A percentile compares a stretch with the other conserved stretches of the same genome.
phyloP scores from a whole-genome alignment of 441 rosid species.

The Gossypium aridum region DNA sequence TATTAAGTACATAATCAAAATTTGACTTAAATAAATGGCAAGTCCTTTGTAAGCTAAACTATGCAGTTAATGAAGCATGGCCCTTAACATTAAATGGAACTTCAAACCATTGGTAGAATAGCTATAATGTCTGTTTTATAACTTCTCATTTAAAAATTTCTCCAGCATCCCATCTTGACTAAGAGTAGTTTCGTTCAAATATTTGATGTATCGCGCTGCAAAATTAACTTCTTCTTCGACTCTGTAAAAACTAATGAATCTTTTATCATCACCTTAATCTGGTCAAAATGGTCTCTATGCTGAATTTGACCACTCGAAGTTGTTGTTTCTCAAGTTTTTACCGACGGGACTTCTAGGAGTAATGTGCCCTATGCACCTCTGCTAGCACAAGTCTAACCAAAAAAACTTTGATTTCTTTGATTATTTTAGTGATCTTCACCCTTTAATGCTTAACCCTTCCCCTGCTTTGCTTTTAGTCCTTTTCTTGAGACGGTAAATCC shows the following conservation, averaged over 20 bases:
- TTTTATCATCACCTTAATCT: not conserved
- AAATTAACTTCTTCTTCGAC: not conserved
- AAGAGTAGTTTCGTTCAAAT: not conserved
- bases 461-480: not conserved
- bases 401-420: not conserved
- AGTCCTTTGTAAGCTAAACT: not conserved
- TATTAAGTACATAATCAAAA: not conserved
- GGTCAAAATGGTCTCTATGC: not conserved
- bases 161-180: not conserved
- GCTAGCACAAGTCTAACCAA: not conserved
- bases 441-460: not conserved
- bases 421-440: not conserved
- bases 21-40: not conserved
- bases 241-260: not conserved
- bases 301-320: not conserved
- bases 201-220: not conserved
- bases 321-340: not conserved
- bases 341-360: not conserved
- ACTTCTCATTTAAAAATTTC: not conserved
- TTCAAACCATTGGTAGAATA: not conserved
- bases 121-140: not conserved
- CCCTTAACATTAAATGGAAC: not conserved
- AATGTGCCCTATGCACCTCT: not conserved
- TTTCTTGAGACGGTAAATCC: not conserved
- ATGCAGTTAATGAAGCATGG: not conserved